phyloP scores from a whole-genome alignment of 2,329 filamentous ascomycete genomes.

The Rachicladosporium sp. region DNA sequence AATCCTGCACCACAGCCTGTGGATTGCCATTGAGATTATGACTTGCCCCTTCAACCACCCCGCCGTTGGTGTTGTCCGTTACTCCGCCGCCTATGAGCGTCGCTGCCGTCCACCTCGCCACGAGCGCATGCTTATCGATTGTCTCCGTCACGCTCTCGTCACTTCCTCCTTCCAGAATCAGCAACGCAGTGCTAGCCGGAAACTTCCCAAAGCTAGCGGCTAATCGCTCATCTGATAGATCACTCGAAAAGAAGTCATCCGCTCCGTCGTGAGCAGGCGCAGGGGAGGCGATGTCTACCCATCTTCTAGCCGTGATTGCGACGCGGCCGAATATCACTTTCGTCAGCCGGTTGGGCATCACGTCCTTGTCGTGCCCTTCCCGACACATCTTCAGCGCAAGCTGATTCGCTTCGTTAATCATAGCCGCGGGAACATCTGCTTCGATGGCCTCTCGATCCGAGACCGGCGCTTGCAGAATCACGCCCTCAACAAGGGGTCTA shows the following conservation, averaged over 20 bases:
- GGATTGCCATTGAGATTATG: constrained; percentile 40
- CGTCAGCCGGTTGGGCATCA: constrained; percentile 35
- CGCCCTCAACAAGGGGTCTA: constrained; percentile 52
- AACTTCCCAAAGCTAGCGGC: constrained; percentile 53
- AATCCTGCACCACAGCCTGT: constrained; percentile 34
- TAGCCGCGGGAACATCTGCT: constrained; percentile 31
- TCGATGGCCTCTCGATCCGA: constrained; percentile 59
- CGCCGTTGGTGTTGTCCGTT: constrained; percentile 38
- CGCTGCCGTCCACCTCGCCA: constrained; percentile 44
- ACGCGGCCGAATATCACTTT: constrained; percentile 18
- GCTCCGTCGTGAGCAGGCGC: constrained; percentile 48
- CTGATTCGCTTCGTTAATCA: constrained; percentile 28
- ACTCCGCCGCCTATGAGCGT: constrained; percentile 32
- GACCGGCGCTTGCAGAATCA: constrained; percentile 68
- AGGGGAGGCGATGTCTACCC: constrained; percentile 46
- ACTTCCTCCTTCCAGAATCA: constrained; percentile 53
- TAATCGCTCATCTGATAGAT: constrained; percentile 50
- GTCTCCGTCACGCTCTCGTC: constrained; percentile 52
- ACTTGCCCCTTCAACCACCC: constrained; percentile 36
- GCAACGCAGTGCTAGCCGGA: constrained; percentile 37
- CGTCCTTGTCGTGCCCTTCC: constrained; percentile 41
- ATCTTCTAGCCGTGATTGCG: constrained; percentile 45
- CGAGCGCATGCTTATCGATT: constrained; percentile 46
- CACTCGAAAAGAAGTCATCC: constrained; percentile 82
- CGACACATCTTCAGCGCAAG: constrained; percentile 44